Evolutionary conservation across 768 basidiomycete genomes (phyloP), one percentile per base, ranked within the genome.

Genomic region (Lentinula guzmanii): DNA sequence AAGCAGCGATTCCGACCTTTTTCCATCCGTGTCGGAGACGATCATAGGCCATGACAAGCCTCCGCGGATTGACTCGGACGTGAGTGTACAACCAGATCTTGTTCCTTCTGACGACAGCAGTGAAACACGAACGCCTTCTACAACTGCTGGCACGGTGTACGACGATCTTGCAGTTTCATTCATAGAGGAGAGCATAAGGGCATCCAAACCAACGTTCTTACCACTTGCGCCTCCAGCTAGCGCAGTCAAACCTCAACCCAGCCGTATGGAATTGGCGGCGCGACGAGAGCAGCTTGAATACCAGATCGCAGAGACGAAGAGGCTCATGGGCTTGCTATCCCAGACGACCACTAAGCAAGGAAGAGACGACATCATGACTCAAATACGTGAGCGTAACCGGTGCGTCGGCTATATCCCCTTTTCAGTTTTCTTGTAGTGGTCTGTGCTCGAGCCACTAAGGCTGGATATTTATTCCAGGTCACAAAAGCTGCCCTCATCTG

Each of bases 101-200:
- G 41, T 7, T n/a, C 24, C 34, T 8, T 41, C 53, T 34, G 37
- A 41, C 35, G 24, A 9, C 37, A 54, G n/a, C 28, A 55, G 39
- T 24, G 37, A n/a, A 10, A 13, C 54, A n/a, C 54, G 10, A 55
- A 33, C 18, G 5, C n/a, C 21, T 46, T 60, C 51, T 11, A 33
- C 51, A 58, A 37, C 46, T 15, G 50, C 34, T 28, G 50, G 61
- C 1, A 72, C 74, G 57, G 75, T 76, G n/a, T 65, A 85, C 39
- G 83, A 85, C 42, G 80, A 83, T 52, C 71, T 86, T 37, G 84
- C 84, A 0, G 75, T 78, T 52, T 82, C 82, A 0, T 83, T 86
- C 65, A 86, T 86, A 61, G 76, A 79, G 0, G 81, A 85, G 70
- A 78, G 83, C 15, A 82, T 86, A 42, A 77, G 82, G 69, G 76